These are phyloP conservation scores for Cutaneotrichosporon cavernicola DNA, from an alignment of 1,284 basidiomycete genomes.

Conservation along the genomic window DNA sequence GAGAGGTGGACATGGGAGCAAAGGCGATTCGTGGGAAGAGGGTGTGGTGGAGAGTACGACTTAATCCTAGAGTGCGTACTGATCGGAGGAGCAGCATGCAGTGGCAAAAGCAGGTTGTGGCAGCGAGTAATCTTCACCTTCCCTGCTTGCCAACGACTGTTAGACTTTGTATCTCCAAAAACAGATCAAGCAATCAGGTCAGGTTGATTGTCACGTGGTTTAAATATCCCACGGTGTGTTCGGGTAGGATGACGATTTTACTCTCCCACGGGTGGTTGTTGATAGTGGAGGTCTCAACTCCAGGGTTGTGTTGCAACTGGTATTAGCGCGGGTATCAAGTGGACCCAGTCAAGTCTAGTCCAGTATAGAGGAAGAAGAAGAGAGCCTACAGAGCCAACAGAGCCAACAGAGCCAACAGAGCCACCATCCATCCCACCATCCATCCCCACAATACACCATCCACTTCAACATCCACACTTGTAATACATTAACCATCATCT, in stretches of 20 bases:
- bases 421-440: background rate
- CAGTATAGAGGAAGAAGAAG: too few relatives aligned
- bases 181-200: too few relatives aligned
- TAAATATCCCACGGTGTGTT: background rate
- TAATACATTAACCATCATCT: background rate
- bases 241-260: background rate
- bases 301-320: background rate
- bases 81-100: background rate
- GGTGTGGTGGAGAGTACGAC: slow-evolving; percentile 1
- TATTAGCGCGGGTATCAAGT: too few relatives aligned
- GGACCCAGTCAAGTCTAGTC: too few relatives aligned
- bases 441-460: background rate
- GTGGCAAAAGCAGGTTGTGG: background rate
- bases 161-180: too few relatives aligned
- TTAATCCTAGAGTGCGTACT: background rate
- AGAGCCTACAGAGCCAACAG: background rate
- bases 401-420: background rate
- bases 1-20: slow-evolving; percentile 32
- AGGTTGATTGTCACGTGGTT: background rate
- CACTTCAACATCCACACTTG: background rate
- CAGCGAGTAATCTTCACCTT: too few relatives aligned
- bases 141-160: too few relatives aligned
- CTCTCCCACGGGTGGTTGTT: slow-evolving; percentile 3
- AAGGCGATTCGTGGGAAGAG: slow-evolving; percentile 11
- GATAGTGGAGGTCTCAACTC: background rate